A percentile compares a stretch with the other conserved stretches of the same genome.
Conservation (phyloP, 1,139 yeast genomes). For the Spencermartinsiella ligniputridi region DNA sequence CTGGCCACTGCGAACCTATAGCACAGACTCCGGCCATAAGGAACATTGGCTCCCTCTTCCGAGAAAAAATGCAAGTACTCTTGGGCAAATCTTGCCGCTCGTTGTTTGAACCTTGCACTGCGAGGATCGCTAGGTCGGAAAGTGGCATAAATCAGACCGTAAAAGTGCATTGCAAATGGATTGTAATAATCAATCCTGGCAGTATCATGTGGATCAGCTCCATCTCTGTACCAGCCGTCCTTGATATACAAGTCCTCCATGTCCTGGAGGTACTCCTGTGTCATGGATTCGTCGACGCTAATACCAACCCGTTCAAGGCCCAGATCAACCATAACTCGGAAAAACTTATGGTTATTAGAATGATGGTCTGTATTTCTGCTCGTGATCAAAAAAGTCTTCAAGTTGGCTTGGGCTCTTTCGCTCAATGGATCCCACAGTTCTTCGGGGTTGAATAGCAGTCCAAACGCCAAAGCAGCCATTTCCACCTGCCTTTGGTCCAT, state of each 20-base stretch:
- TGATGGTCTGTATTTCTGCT: constrained; percentile 22
- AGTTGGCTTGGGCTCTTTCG: constrained; percentile 21
- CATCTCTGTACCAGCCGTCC: constrained; percentile 36
- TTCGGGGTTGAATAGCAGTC: constrained; percentile 25
- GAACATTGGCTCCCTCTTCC: constrained; percentile 29
- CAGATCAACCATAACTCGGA: constrained; percentile 29
- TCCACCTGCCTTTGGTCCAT: constrained; percentile 31
- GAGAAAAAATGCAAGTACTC: constrained; percentile 27
- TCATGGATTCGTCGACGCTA: constrained; percentile 14
- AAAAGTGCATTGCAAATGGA: constrained; percentile 33
- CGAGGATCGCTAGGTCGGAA: constrained; percentile 20
- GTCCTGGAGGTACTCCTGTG: constrained; percentile 22
- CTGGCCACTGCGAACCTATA: constrained; percentile 30
- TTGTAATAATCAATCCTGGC: constrained; percentile 30
- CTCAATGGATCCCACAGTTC: constrained; percentile 30
- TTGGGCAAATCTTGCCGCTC: constrained; percentile 26
- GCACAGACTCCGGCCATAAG: constrained; percentile 32
- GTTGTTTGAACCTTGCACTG: constrained; percentile 17
- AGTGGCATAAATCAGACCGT: constrained; percentile 26
- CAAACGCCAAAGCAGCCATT: constrained; percentile 32
- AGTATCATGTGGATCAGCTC: constrained; percentile 18
- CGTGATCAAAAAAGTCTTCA: constrained; percentile 20
- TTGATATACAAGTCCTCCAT: constrained; percentile 27
- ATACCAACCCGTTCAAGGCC: constrained; percentile 30
- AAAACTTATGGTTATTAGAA: constrained; percentile 31